Evolutionary conservation across 495 filamentous ascomycete genomes (phyloP), one percentile per base, ranked within the genome.

Genomic region (Penicillium antarcticum): DNA sequence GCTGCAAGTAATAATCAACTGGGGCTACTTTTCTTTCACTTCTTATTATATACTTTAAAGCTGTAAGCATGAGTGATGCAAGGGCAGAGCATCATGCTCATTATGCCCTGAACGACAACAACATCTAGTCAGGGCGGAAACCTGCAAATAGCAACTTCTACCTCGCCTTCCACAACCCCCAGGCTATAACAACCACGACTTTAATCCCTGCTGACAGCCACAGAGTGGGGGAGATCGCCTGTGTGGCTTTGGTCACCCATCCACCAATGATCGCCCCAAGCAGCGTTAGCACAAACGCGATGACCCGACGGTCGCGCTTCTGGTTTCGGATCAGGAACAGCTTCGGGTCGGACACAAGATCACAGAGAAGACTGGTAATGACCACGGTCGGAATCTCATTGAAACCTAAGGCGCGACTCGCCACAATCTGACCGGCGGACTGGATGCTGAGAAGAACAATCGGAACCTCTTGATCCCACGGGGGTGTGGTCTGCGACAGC

Each of bases 361-460:
- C 86, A 58, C 80, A 85, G 32, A 87, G 75, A 36, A 87, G 70
- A 48, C 76, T 84, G 11, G 87, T 89, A 53, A 88, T 71, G 4
- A 90, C 87, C 17, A 84, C 85, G 1, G 84, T 86, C 12, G 87
- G 87, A 29, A 90, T 77, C 63, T 89, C 87, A 54, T 80, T 79
- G 53, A 84, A 79, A 3, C 83, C 84, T 43, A 89, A 56, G 8
- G 80, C 62, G 5, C 87, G 72, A 48, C 75, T 80, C 18, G 80
- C 79, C 2, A 84, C 78, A 45, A 88, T 87, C 67, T 87, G 85
- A 0, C 84, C 85, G 4, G 83, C 84, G 21, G 79, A 81, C 59
- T 89, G 85, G 50, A 89, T 80, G 7, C 82, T 83, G 36, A 90
- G 70, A 33, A 88, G 69, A 5, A 77, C 83, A 17, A 89, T 73